Base-by-base conservation (phyloP, 345 rosid genomes). In the Zanthoxylum bungeanum region DNA sequence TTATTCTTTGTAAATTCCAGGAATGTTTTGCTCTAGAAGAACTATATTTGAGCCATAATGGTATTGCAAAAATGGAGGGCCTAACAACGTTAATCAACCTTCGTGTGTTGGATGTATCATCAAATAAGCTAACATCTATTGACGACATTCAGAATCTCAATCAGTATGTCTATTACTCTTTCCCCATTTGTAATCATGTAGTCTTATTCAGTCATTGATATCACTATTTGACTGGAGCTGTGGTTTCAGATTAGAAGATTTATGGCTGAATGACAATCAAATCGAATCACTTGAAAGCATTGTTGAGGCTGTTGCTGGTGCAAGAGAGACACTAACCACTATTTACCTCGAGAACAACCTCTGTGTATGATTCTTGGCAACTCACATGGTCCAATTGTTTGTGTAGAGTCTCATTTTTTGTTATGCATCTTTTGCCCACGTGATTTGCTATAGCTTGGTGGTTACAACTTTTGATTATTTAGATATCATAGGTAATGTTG, bases 251-350 rank as follows among this genome's bases (percentile, higher is more conserved):
- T 77, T 96, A 81, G 97, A 96, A 76, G 98, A 93, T 76, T 78
- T 89, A 59, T 92, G 98, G 98, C 93, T 94, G 49, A 94, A 90
- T 74, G 97, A 94, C 82, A 92, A 92, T 84, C 91, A 86, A 79
- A 87, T 94, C 82, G 92, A 85, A 73, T 86, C 96, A 56, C 89
- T 93, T 64, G 91, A 87, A 68, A 76, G 76, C 70, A 72, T 91
- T 71, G 85, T 81, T 40, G 88, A 88, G 79, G 89, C 92, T 71
- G 92, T 84, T 81, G 31, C 82, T 49, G 89, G 96, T 69, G 88
- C 98, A 49, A 91, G 85, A 76, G 88, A 87, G 81, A 89, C 84
- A 67, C 89, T 96, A 71, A 85, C 97, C 66, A 96, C 98, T 9
- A 89, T 96, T 82, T 96, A 96, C 86, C 87, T 96, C 1, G 96